A percentile compares a stretch with the other conserved stretches of the same genome.
Conservation (phyloP, 2,329 filamentous ascomycete species). For the Claviceps spartinae region DNA sequence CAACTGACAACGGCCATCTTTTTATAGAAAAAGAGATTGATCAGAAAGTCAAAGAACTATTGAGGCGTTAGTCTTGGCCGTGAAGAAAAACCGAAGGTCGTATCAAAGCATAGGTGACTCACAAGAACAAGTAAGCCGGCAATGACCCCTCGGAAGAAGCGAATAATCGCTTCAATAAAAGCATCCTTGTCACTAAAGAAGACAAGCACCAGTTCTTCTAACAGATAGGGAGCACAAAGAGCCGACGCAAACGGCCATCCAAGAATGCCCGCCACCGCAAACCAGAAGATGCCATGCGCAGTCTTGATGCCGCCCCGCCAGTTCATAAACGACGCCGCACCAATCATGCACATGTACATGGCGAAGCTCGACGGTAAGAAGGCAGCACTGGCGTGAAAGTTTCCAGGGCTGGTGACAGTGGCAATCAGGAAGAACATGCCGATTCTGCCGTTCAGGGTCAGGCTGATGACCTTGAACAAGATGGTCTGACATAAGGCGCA, state of each 20-base stretch:
- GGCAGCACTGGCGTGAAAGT: conserved; percentile 80
- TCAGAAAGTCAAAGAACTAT: conserved; percentile 51
- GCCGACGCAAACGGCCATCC: conserved; percentile 93
- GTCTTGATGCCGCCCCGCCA: conserved; percentile 71
- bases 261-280: conserved; percentile 69
- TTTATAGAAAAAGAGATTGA: conserved; percentile 79
- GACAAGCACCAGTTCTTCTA: conserved; percentile 57
- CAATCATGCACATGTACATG: conserved; percentile 87
- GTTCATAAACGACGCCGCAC: conserved; percentile 80
- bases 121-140: conserved; percentile 58
- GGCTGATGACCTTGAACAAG: conserved; percentile 64
- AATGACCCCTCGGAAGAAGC: conserved; percentile 53
- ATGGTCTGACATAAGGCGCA: conserved; percentile 76
- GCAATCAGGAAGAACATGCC: conserved; percentile 73
- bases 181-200: conserved; percentile 42
- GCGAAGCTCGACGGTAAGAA: conserved; percentile 91
- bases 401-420: conserved; percentile 69
- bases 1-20: conserved; percentile 65
- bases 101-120: conserved; percentile 16
- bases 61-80: neutral
- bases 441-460: conserved; percentile 67
- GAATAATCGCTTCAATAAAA: conserved; percentile 43
- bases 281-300: conserved; percentile 76
- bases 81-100: neutral
- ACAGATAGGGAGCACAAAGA: conserved; percentile 64